Conservation (phyloP, 2,329 filamentous ascomycete species). For the Colletotrichum sp. region DNA sequence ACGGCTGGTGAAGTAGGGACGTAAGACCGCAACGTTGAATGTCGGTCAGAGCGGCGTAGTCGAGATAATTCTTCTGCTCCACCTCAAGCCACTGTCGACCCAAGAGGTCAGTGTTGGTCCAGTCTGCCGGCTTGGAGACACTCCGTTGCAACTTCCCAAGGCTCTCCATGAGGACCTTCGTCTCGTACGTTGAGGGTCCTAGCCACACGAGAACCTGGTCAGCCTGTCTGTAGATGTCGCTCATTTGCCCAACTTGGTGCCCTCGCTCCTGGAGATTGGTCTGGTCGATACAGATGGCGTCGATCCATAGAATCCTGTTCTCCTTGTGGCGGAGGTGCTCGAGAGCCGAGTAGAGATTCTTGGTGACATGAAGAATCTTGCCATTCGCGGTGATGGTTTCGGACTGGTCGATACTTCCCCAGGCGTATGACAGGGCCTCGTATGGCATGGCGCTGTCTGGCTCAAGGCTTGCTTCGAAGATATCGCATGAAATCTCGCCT, state of each 20-base stretch:
- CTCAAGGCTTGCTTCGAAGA: background rate
- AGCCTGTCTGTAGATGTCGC: background rate
- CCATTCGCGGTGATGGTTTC: background rate
- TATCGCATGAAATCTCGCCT: background rate
- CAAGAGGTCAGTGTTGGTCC: background rate
- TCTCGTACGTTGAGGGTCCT: background rate
- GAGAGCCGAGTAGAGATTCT: background rate
- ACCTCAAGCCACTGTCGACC: background rate
- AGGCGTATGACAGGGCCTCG: background rate
- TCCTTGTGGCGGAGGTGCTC: background rate
- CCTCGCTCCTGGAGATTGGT: background rate
- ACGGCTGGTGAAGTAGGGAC: background rate
- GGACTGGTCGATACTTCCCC: background rate
- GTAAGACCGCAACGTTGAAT: background rate
- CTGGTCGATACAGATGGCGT: background rate
- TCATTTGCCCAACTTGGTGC: background rate
- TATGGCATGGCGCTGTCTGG: background rate
- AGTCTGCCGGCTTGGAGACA: background rate
- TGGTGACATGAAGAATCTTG: background rate
- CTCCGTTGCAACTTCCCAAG: background rate
- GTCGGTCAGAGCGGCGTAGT: background rate
- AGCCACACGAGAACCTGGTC: background rate
- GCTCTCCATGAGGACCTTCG: background rate
- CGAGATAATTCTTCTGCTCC: background rate
- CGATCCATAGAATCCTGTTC: background rate